Base-by-base conservation (phyloP, 2,329 filamentous ascomycete species). In the Rhinocladiella similis region DNA sequence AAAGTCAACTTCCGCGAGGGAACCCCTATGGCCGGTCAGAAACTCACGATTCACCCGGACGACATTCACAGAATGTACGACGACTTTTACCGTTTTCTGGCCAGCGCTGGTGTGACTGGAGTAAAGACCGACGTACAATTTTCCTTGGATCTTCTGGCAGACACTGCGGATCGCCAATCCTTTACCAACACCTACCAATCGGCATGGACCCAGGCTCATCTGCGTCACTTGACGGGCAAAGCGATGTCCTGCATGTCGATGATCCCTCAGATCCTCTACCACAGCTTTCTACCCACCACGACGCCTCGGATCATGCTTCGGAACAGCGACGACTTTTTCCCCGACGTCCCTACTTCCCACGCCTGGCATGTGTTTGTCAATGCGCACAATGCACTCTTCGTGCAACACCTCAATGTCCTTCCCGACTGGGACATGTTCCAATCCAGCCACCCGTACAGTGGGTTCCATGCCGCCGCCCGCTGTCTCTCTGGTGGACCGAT, bases 341-440 rank as follows among this genome's bases (percentile, higher is more conserved):
- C 94, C 0, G 84, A 91, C 43, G 82, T 91, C 3, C 83, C 87
- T 0, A 82, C 84, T 0, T 91, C 88, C 5, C 94, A 99, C 60
- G 84, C 92, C 0, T 99, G 94, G 93, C 94, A 99, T 71, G 82
- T 97, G 35, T 99, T 95, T 79, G 85, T 88, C 61, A 99, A 97
- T 68, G 93, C 93, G 0, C 89, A 97, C 72, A 97, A 96, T 69
- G 81, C 84, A 29, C 78, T 97, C 0, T 77, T 97, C 13, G 92
- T 88, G 1, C 86, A 90, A 61, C 87, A 94, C 67, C 78, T 97
- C 29, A 96, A 97, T 64, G 83, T 91, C 1, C 74, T 97, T 1
- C 93, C 94, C 0, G 92, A 97, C 71, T 88, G 85, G 85, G 85
- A 88, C 66, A 88, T 88, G 85, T 88, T 88, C 67, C 85, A 88